Evolutionary conservation across 1,284 basidiomycete genomes (phyloP).

Genomic region (Takashimella koratensis): DNA sequence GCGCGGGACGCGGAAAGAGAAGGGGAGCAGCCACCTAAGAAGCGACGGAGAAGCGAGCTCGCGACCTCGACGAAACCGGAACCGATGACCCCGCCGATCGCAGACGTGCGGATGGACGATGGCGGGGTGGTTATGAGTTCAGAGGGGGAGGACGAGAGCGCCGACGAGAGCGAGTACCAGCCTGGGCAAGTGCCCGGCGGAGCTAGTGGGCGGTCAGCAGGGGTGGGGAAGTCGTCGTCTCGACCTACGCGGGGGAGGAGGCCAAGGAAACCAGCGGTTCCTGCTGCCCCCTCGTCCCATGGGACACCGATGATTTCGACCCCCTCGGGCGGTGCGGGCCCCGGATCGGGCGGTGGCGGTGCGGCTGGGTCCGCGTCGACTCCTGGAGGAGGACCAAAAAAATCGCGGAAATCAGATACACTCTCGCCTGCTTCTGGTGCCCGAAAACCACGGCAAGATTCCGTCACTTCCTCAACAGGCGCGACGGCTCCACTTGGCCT

Average conservation of each 20-base stretch:
- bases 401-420: too few relatives aligned
- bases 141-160: constrained; percentile 10
- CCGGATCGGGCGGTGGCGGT: constrained; percentile 1
- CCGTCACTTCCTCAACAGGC: background rate
- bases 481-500: background rate
- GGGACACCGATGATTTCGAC: background rate
- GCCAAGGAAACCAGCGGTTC: constrained; percentile 1
- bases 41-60: constrained; percentile 37
- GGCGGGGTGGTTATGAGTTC: constrained; percentile 17
- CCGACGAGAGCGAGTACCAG: constrained; percentile 25
- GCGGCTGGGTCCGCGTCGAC: background rate
- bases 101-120: constrained; percentile 11
- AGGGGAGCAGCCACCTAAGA: constrained; percentile 25
- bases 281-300: constrained; percentile 4
- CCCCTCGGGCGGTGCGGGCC: background rate
- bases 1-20: background rate
- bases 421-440: too few relatives aligned
- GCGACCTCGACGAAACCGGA: background rate
- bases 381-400: background rate
- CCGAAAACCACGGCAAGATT: background rate
- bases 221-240: constrained; percentile 1
- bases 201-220: constrained; percentile 1
- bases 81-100: background rate
- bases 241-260: background rate
- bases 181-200: constrained; percentile 5